Base-by-base conservation (phyloP, 2,329 filamentous ascomycete species). In the Fusarium vanettenii region DNA sequence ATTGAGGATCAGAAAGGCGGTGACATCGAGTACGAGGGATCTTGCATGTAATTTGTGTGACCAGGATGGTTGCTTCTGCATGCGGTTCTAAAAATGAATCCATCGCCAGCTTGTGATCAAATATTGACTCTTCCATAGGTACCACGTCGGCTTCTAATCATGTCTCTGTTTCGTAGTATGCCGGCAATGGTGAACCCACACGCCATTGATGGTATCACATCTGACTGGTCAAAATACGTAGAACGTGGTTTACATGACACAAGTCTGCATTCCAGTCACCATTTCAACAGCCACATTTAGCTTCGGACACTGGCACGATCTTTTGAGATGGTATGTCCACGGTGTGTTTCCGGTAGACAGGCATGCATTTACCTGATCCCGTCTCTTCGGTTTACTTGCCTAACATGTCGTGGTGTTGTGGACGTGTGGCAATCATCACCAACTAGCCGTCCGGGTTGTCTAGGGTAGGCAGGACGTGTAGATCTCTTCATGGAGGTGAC, bases 31-130 rank as follows among this genome's bases (percentile, higher is more conserved):
- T 37, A 39, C 69, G 56, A 67, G 60, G 11, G 27, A 67, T 66
- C 39, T 50, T 39, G 55, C 60, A 70, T 70, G 29, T 22, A 29
- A 57, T 27, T 18, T 60, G 41, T 66, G 67, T 52, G 41, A 64
- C 45, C 5, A 20, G 66, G 60, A 43, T 57, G 20, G 16, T 29
- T 31, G 18, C 48, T 64, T 57, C 41, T 27, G 37, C 45, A 27
- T 8, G 29, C 37, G 14, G 27, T 68, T 43, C 61, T 65, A 64
- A 65, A 59, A 52, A 59, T 43, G 43, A 45, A 56, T 52, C 25
- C 18, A 14, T 22, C 27, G 11, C 27, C 35, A 29, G 57, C 57
- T 29, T 39, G 25, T 31, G 18, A 43, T 37, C 25, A 16, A 20
- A 27, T 43, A 60, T 22, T 27, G 25, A 39, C 37, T 27, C 37